Evolutionary conservation across 305 asterid species (phyloP), one percentile per base, ranked within the genome.

Genomic region (Fraxinus floribunda): DNA sequence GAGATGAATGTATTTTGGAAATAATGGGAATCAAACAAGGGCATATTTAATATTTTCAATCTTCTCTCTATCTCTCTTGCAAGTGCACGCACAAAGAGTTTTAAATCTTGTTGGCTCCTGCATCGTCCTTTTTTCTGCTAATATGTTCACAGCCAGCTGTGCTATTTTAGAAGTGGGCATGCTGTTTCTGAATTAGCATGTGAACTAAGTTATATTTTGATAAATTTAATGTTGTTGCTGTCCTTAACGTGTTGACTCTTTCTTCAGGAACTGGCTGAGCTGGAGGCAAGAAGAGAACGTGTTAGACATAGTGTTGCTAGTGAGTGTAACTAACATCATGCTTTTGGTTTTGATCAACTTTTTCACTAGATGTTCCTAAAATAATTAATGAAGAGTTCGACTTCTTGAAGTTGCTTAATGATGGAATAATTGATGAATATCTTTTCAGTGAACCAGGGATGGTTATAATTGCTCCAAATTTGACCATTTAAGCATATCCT

Each of bases 221-320:
- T 66, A 24, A 22, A 11, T 66, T 49, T 15, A 68, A 30, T 68
- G 36, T 15, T 66, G 34, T 22, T 55, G 44, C 36, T 35, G 57
- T 75, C 2, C 24, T 81, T 39, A 76, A 35, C 35, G 20, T 81
- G 20, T 44, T 73, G 79, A 75, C 84, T 86, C 89, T 70, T 78
- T 57, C 88, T 76, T 70, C 92, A 95, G 99, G 99, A 96, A 92
- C 87, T 94, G 93, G 93, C 91, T 82, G 95, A 90, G 88, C 86
- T 96, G 70, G 99, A 94, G 86, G 94, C 94, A 81, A 93, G 95
- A 88, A 92, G 99, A 86, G 97, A 92, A 85, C 94, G 88, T 66
- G 91, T 96, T 79, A 91, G 86, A 84, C 88, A 88, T 84, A 94
- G 91, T 84, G 93, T 96, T 89, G 95, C 98, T 80, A 89, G 99